Evolutionary conservation across 2,329 filamentous ascomycete species (phyloP), one percentile per base, ranked within the genome.

Genomic region (Phaeosphaeriaceae sp.): DNA sequence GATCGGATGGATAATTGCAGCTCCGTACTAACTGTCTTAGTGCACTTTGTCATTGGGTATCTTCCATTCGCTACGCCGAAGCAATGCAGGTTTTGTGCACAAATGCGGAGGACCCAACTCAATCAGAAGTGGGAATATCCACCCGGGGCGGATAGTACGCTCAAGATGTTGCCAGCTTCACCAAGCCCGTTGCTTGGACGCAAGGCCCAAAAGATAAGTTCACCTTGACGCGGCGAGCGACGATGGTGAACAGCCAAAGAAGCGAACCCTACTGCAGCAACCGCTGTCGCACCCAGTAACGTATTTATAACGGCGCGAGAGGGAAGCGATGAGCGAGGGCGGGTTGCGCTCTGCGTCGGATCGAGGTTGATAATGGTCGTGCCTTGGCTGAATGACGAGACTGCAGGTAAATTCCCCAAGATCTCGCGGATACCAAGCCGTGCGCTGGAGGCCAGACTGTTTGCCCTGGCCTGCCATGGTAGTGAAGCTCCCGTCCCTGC

Each of bases 131-230:
- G 61, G 24, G 61, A 60, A 53, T 62, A 58, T 31, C 50, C 24
- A 40, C 54, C 52, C 22, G 58, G 62, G 27, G 61, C 61, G n/a
- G 67, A 65, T 3, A 76, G 56, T 9, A 72, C 66, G 46, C 68
- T 69, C 31, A 77, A 63, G 9, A 77, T 70, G 41, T 64, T 70
- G 3, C 72, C 72, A 33, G 73, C 74, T 48, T 75, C 72, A 53
- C 72, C 75, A 24, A 75, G 54, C 3, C 67, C 51, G 20, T 56
- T 56, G 10, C 56, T 60, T 44, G 70, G 64, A 9, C 72, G 71
- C 19, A 74, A 49, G 20, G 73, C 71, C 68, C 72, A 71, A 48
- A 77, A 76, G n/a, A 77, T 70, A 17, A 77, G 56, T 4, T 69
- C 66, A 3, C 71, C 73, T 11, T 73, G 66, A 7, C 74, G 68